These are phyloP conservation scores for Irpex sp. DNA, from an alignment of 1,284 basidiomycete genomes.

Conservation along the genomic window DNA sequence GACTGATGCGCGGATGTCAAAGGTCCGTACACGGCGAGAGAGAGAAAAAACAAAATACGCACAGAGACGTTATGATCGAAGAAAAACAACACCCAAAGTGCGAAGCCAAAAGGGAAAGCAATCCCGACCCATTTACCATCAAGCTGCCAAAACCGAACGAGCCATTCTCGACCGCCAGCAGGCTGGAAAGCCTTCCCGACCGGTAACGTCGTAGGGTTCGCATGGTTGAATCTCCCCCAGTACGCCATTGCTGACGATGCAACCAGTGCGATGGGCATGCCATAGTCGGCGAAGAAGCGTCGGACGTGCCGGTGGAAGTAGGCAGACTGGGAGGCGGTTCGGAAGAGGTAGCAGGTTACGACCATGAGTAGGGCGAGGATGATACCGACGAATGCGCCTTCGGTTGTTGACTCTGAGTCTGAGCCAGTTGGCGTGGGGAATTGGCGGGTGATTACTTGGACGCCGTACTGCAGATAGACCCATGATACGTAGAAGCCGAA, in stretches of 20 bases:
- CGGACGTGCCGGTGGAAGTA: constrained; percentile 72
- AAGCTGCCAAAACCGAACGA: constrained; percentile 89
- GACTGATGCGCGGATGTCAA: constrained; percentile 41
- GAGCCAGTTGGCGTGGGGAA: constrained; percentile 34
- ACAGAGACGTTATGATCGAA: constrained; percentile 85
- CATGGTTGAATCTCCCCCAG: constrained; percentile 73
- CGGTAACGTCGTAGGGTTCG: constrained; percentile 65
- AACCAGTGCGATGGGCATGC: constrained; percentile 82
- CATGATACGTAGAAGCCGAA: constrained; percentile 90
- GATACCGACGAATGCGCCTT: constrained; percentile 66
- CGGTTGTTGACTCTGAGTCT: constrained; percentile 17
- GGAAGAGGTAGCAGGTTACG: constrained; percentile 68
- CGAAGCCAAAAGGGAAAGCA: constrained; percentile 68
- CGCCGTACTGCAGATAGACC: constrained; percentile 88
- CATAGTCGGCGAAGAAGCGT: constrained; percentile 79
- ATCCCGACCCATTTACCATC: constrained; percentile 87
- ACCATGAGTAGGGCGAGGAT: constrained; percentile 78
- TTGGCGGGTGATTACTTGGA: constrained; percentile 77
- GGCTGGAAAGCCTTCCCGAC: constrained; percentile 67
- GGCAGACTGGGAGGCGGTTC: constrained; percentile 52
- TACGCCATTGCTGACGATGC: constrained; percentile 74
- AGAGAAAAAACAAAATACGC: constrained; percentile 22
- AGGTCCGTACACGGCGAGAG: background rate
- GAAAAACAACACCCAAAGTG: constrained; percentile 71
- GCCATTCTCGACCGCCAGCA: constrained; percentile 74